A percentile compares a stretch with the other conserved stretches of the same genome.
These are phyloP conservation scores for Hibiscus mutabilis DNA, from an alignment of 345 rosid genomes.

Conservation along the genomic window DNA sequence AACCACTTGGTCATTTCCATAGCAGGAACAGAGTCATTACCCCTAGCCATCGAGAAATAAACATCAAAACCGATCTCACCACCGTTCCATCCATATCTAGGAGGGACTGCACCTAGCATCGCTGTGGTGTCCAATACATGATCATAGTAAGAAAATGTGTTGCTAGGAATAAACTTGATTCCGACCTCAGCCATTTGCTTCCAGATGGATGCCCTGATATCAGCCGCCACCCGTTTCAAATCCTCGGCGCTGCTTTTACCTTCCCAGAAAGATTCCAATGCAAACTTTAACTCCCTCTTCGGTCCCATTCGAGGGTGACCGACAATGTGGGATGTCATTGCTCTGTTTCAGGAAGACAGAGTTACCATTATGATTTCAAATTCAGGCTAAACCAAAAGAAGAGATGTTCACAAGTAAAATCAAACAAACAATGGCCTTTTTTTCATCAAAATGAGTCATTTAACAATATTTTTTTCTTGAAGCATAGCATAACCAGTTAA, in stretches of 20 bases:
- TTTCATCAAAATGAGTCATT: neutral
- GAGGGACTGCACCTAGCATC: constrained; percentile 73
- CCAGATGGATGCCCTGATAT: constrained; percentile 61
- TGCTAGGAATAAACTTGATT: constrained; percentile 73
- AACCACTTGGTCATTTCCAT: constrained; percentile 97
- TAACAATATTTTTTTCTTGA: neutral
- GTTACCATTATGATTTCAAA: neutral
- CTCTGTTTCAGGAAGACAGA: constrained; percentile 16
- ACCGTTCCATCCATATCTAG: constrained; percentile 61
- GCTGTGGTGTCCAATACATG: constrained; percentile 74
- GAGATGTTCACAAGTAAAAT: neutral
- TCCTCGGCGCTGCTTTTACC: constrained; percentile 55
- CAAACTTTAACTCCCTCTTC: constrained; percentile 78
- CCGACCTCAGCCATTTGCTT: constrained; percentile 62
- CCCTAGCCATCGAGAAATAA: constrained; percentile 80
- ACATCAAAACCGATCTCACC: constrained; percentile 60
- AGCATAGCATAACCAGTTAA: neutral
- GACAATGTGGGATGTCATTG: constrained; percentile 69
- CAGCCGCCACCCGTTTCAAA: constrained; percentile 49
- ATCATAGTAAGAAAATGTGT: constrained; percentile 69
- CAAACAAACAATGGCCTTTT: neutral
- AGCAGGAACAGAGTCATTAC: constrained; percentile 67
- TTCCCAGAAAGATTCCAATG: constrained; percentile 85
- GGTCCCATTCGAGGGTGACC: constrained; percentile 85
- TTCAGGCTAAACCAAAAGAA: neutral